Base-by-base conservation (phyloP, 257 asterid species). In the Scutellaria barbata region DNA sequence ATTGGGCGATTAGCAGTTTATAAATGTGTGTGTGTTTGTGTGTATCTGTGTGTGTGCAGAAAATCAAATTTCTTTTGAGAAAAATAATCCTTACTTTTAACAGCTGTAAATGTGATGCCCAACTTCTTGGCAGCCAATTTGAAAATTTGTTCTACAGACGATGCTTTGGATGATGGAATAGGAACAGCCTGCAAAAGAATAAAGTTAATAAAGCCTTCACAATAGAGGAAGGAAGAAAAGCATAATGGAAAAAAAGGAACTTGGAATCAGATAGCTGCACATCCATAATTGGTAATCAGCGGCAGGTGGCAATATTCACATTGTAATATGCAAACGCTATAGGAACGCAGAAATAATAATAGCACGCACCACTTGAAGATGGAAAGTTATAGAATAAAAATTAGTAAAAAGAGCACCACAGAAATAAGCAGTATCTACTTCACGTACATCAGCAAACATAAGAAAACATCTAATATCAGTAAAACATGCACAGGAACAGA, bases 91-190 rank as follows among this genome's bases (percentile, higher is more conserved):
- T 84, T 81, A 94, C 99, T 75, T 82, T 82, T 76, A 80, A 80
- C 63, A 9, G 86, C 68, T n/a, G 79, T 64, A 71, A 94, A 85
- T 61, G 86, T 85, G 81, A 94, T 85, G 56, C 96, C 96, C 90
- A 94, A 74, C 87, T 77, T 91, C 79, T 91, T 81, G 73, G 96
- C 96, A 65, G 99, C 99, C 83, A 91, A 74, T 67, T 77, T 85
- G 78, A 94, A 94, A 74, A 94, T 91, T 37, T 89, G 86, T 78
- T 79, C 88, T 71, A 89, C 88, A 52, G 84, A 66, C 62, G 95
- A 75, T 72, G 85, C 96, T 81, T 79, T 86, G 45, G 96, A 83
- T 58, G 87, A 84, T 25, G 96, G 96, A 76, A 91, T 74, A 10
- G 99, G 99, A 73, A 94, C 88, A 73, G 76, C 96, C 98, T 94